phyloP scores from a whole-genome alignment of 1,284 basidiomycete genomes.

The Boletellus deceptivus region DNA sequence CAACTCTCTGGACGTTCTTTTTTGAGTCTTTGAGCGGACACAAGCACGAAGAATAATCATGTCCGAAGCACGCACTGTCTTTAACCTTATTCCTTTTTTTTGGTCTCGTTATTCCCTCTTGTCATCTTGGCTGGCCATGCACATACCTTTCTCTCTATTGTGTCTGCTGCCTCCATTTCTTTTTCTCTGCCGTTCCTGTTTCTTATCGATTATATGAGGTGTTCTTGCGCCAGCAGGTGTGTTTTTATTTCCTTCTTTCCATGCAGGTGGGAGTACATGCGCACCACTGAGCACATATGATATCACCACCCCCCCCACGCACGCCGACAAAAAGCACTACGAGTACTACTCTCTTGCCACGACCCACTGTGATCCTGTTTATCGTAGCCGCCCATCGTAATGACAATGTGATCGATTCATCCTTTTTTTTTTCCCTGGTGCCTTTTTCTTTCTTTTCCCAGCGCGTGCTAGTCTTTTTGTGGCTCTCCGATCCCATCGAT shows the following conservation, averaged over 20 bases:
- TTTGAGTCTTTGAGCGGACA: conserved; percentile 14
- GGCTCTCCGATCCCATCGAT: no score
- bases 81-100: conserved; percentile 33
- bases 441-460: no score
- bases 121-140: conserved; percentile 37
- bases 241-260: conserved; percentile 14
- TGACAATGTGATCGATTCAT: no score
- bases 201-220: conserved; percentile 12
- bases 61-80: conserved; percentile 21
- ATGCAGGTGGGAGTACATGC: conserved; percentile 33
- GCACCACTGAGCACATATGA: conserved; percentile 14
- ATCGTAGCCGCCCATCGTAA: no score
- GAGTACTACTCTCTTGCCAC: conserved; percentile 15
- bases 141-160: conserved; percentile 11
- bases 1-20: conserved; percentile 16
- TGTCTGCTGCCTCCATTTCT: conserved; percentile 11
- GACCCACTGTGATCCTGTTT: no score
- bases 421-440: no score
- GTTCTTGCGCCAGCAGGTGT: conserved; percentile 11
- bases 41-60: conserved; percentile 3
- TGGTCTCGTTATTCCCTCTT: conserved; percentile 15
- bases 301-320: not conserved
- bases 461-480: no score
- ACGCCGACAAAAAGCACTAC: conserved; percentile 10
- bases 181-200: conserved; percentile 22